Base-by-base conservation (phyloP, 352 stramenopile genomes). In the Phytophthora cryptogea region DNA sequence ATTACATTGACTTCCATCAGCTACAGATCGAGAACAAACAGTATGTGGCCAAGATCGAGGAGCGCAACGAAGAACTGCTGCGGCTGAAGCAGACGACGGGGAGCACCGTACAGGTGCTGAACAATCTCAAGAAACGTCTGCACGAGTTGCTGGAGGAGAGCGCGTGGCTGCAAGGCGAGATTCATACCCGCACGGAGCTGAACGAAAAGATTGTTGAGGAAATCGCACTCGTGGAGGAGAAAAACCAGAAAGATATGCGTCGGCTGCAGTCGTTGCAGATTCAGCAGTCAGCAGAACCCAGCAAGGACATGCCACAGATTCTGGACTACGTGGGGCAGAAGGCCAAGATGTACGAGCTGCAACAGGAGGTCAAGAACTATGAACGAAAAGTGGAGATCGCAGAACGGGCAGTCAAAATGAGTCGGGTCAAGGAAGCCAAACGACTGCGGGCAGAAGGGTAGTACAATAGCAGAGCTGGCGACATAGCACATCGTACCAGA, bases 1-100 rank as follows among this genome's bases (percentile, higher is more conserved):
- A 98, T 62, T 98, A 98, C 73, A 98, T 98, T 41, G 94, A 98
- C 47, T 98, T 98, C 48, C 94, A 98, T 66, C 88, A 96, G 54
- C 76, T 98, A 9, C 94, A 98, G 74, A 98, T 98, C 46, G 94
- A 98, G 68, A 98, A 98, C 80, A 98, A 98, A 54, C 93, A 98
- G 72, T 98, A 98, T 74, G 78, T 98, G 7, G 79, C 83, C 47
- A 97, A 95, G 64, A 97, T 98, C 57, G 94, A 98, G 64, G 94
- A 98, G 74, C 77, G 91, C 30, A 98, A 98, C 54, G 84, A 97
- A 64, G 92, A 98, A 72, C 74, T 98, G 11, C 77, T 98, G 57
- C 88, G 87, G 46, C 78, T 98, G 32, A 97, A 98, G 52, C 76
- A 95, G 53, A 96, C 90, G 4, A 97, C 89, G 14, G 86, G 86